Percentiles rank a stretch among this genome's conserved stretches.
These are phyloP conservation scores for Papiliotrema terrestris DNA, from an alignment of 1,284 basidiomycete genomes.

Conservation along the genomic window DNA sequence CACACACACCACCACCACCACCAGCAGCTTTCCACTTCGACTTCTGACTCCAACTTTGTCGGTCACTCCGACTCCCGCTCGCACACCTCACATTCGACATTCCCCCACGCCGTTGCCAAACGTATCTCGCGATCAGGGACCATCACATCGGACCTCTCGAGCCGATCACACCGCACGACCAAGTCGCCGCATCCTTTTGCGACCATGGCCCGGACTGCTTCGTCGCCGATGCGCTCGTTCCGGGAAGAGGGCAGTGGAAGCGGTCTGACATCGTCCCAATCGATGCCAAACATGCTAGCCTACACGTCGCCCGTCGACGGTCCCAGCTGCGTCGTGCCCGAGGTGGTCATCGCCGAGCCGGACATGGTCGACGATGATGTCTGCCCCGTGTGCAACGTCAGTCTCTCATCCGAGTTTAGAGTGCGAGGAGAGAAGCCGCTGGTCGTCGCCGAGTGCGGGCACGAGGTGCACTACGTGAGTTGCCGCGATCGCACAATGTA, in stretches of 20 bases:
- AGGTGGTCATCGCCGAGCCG: slow-evolving; percentile 6
- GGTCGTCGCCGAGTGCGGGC: slow-evolving; percentile 94
- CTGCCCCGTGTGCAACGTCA: slow-evolving; percentile 50
- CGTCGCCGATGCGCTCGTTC: slow-evolving; percentile 6
- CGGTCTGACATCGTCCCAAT: slow-evolving; percentile 15
- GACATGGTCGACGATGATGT: slow-evolving; percentile 34
- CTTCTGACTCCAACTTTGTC: background rate
- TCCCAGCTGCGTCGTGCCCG: no score
- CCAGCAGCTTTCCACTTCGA: no score
- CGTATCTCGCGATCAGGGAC: slow-evolving; percentile 15
- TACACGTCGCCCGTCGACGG: background rate
- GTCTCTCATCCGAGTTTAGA: slow-evolving; percentile 42
- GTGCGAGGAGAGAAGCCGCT: slow-evolving; percentile 93
- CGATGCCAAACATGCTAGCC: slow-evolving; percentile 26
- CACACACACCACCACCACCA: no score
- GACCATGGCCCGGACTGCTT: slow-evolving; percentile 18
- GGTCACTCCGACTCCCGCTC: background rate
- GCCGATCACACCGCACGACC: slow-evolving; percentile 6
- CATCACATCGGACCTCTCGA: slow-evolving; percentile 12
- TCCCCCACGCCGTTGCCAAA: background rate
- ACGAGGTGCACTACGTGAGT: slow-evolving; percentile 86
- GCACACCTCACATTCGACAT: background rate
- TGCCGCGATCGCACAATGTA: slow-evolving; percentile 5
- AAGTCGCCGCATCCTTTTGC: slow-evolving; percentile 38
- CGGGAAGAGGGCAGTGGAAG: background rate